Conservation (phyloP, 176 grass and related monocot genomes). For the Guadua angustifolia region DNA sequence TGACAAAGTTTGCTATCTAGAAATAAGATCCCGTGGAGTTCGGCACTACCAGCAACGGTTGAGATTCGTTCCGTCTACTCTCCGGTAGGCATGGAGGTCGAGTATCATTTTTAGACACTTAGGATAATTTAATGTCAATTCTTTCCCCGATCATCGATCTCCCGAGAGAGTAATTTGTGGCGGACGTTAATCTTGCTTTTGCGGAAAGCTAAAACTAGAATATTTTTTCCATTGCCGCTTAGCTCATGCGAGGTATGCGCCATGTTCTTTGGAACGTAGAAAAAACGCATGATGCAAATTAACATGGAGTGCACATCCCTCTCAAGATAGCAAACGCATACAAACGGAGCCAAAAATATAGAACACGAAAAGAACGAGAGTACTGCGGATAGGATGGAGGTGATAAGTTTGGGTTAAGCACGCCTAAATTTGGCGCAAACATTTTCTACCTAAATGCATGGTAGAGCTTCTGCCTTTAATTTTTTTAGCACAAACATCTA, state of each 20-base stretch:
- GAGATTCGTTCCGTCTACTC: neutral
- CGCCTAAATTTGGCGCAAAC: neutral
- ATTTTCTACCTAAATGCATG: too few species aligned
- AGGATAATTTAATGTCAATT: neutral
- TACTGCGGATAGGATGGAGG: neutral
- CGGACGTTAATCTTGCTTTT: neutral
- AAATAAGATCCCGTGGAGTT: neutral
- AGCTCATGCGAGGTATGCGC: neutral
- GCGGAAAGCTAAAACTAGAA: neutral
- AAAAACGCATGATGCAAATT: neutral
- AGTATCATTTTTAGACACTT: neutral
- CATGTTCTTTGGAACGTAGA: neutral
- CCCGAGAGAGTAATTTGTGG: neutral
- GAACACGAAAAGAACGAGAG: neutral
- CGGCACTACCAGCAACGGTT: neutral
- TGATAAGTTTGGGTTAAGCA: neutral
- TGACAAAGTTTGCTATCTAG: neutral
- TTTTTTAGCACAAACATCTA: too few species aligned
- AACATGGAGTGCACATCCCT: neutral
- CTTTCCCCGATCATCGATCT: neutral
- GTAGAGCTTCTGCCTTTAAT: too few species aligned
- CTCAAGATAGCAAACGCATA: neutral
- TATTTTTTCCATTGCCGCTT: neutral
- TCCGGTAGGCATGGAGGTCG: neutral
- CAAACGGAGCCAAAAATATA: neutral